Conservation (phyloP, 2,329 filamentous ascomycete genomes). For the Ascochyta pisi region DNA sequence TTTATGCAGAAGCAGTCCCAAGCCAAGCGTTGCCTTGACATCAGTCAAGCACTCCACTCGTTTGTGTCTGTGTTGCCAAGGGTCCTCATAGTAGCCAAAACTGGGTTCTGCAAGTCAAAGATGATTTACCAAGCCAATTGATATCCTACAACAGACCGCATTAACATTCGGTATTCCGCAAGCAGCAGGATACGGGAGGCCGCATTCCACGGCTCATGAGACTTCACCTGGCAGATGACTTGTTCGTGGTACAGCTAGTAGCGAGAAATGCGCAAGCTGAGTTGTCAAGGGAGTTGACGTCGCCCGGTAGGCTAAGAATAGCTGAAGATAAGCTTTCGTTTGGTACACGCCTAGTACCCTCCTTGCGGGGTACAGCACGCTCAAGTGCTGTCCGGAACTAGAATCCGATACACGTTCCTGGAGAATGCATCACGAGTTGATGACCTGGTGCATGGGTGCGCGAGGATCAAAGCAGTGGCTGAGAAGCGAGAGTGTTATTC, state of each 20-base stretch:
- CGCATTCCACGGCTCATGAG: conserved; percentile 9
- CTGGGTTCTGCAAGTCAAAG: conserved; percentile 1
- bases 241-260: conserved; percentile 3
- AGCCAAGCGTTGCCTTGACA: conserved; percentile 14
- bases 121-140: conserved; percentile 3
- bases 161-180: background rate
- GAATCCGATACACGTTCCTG: background rate
- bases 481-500: background rate
- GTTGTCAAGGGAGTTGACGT: conserved; percentile 8
- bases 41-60: conserved; percentile 2
- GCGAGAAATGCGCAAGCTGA: conserved; percentile 9
- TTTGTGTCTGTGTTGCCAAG: conserved; percentile 12
- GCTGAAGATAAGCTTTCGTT: conserved; percentile 9
- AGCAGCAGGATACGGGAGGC: background rate
- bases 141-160: conserved; percentile 6
- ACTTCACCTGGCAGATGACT: conserved; percentile 10
- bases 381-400: background rate
- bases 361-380: conserved; percentile 9
- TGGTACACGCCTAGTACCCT: background rate
- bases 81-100: background rate
- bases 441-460: background rate
- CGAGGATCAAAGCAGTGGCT: background rate
- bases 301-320: conserved; percentile 10
- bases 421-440: background rate
- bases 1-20: conserved; percentile 4